These are phyloP conservation scores for Passalora sequoiae DNA, from an alignment of 2,329 filamentous ascomycete species.

Conservation along the genomic window DNA sequence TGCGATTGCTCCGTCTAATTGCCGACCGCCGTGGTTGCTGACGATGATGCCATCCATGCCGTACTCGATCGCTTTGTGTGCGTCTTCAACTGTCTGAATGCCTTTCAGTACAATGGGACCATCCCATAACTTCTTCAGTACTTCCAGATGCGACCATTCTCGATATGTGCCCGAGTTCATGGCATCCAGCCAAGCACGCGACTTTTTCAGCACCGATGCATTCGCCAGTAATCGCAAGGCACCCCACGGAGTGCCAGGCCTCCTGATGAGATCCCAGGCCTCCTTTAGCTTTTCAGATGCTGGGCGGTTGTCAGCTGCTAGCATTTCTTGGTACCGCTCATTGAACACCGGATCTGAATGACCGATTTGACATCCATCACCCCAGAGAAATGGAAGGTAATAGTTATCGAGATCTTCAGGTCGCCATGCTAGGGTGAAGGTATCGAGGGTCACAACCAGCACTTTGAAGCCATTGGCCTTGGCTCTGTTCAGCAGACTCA, in stretches of 20 bases:
- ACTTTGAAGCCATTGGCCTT: slow-evolving; percentile 58
- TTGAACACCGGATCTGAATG: slow-evolving; percentile 57
- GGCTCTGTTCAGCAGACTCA: slow-evolving; percentile 58
- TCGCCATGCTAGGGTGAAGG: slow-evolving; percentile 63
- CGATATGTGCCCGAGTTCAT: slow-evolving; percentile 32
- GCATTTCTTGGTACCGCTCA: slow-evolving; percentile 44
- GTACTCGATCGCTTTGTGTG: slow-evolving; percentile 41
- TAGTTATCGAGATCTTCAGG: slow-evolving; percentile 39
- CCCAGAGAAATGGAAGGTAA: slow-evolving; percentile 29
- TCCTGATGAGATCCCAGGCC: slow-evolving; percentile 35
- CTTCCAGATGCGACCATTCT: slow-evolving; percentile 57
- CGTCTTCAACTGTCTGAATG: slow-evolving; percentile 50
- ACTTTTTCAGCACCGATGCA: slow-evolving; percentile 33
- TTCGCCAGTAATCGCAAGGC: slow-evolving; percentile 34
- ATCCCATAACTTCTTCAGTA: slow-evolving; percentile 58
- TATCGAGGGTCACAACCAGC: slow-evolving; percentile 68
- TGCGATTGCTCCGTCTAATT: slow-evolving; percentile 49
- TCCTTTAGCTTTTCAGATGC: slow-evolving; percentile 33
- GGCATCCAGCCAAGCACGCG: slow-evolving; percentile 34
- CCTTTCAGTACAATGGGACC: slow-evolving; percentile 62
- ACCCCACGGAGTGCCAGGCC: slow-evolving; percentile 34
- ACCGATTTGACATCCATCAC: slow-evolving; percentile 51
- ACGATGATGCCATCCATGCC: slow-evolving; percentile 51
- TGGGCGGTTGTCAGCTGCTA: slow-evolving; percentile 31
- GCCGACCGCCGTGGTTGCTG: slow-evolving; percentile 51